These are phyloP conservation scores for Cucumis melo DNA, from an alignment of 306 rosid genomes.

Conservation along the genomic window DNA sequence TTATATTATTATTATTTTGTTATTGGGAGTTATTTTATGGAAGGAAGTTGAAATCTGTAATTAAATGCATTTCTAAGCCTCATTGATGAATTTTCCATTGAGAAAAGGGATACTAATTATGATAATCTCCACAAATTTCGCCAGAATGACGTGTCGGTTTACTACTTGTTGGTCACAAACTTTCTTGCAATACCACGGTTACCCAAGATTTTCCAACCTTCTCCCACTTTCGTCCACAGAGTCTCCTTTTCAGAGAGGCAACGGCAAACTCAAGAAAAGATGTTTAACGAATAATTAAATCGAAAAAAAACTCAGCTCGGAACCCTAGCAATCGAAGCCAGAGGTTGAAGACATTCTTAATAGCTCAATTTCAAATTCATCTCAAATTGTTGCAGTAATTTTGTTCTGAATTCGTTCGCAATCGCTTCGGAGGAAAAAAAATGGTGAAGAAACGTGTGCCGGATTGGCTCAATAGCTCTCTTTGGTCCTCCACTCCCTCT, in stretches of 20 bases:
- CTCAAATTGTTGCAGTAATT: not conserved
- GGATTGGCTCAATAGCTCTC: constrained; percentile 95
- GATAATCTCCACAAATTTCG: not conserved
- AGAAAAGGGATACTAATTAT: no score
- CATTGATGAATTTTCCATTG: no score
- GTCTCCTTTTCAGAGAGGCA: constrained; percentile 1
- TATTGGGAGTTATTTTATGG: not conserved
- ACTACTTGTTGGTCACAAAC: not conserved
- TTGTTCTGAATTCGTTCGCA: not conserved
- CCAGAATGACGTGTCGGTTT: not conserved
- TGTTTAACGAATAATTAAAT: not conserved
- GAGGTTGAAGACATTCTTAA: not conserved
- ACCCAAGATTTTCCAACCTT: not conserved
- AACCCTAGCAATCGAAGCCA: constrained; percentile 1
- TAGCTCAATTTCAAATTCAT: not conserved
- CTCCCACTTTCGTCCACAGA: constrained; percentile 7
- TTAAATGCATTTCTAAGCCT: not conserved
- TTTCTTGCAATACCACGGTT: not conserved
- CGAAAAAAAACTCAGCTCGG: not conserved
- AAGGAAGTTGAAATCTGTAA: not conserved
- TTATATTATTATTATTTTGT: no score
- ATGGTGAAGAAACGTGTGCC: constrained; percentile 86
- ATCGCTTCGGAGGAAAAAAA: not conserved
- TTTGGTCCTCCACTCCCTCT: constrained; percentile 54
- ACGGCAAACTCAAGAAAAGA: constrained; percentile 1